phyloP scores from a whole-genome alignment of 805 yeast species.

The Teunomyces barrocoloradensis region DNA sequence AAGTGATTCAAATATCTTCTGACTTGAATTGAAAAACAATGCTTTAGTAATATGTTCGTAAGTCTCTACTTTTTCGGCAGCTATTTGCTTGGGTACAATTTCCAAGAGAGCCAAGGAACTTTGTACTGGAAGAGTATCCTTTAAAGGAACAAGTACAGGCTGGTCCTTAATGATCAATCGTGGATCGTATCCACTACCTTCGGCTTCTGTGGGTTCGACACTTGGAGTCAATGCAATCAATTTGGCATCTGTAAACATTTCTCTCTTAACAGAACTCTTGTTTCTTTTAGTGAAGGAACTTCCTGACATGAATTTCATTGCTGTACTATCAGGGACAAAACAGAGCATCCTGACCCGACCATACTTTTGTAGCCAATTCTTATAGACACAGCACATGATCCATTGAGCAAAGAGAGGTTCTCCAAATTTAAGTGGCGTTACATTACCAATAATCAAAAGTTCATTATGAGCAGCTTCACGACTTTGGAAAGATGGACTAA shows the following conservation, averaged over 20 bases:
- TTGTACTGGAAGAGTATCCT: slow-evolving; percentile 26
- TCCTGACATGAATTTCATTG: slow-evolving; percentile 57
- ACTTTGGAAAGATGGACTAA: slow-evolving; percentile 27
- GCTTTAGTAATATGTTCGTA: slow-evolving; percentile 60
- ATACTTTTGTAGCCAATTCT: slow-evolving; percentile 71
- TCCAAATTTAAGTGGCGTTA: slow-evolving; percentile 50
- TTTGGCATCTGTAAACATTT: slow-evolving; percentile 57
- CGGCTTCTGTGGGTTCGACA: slow-evolving; percentile 17
- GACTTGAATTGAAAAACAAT: slow-evolving; percentile 25
- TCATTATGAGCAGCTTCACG: slow-evolving; percentile 48
- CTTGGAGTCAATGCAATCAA: slow-evolving; percentile 49
- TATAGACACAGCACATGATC: slow-evolving; percentile 62
- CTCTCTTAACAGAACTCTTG: slow-evolving; percentile 62
- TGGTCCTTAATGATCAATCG: slow-evolving; percentile 34
- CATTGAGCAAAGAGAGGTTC: slow-evolving; percentile 76
- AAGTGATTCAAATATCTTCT: slow-evolving; percentile 48
- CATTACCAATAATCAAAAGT: slow-evolving; percentile 57
- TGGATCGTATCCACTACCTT: slow-evolving; percentile 37
- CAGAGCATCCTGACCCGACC: slow-evolving; percentile 73
- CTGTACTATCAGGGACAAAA: slow-evolving; percentile 59
- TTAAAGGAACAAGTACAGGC: slow-evolving; percentile 30
- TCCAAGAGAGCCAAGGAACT: slow-evolving; percentile 55
- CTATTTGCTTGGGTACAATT: slow-evolving; percentile 40
- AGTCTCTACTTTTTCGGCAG: slow-evolving; percentile 46
- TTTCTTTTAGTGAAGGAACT: slow-evolving; percentile 52